Percentiles rank a stretch among this genome's conserved stretches.
phyloP scores from a whole-genome alignment of 495 filamentous ascomycete genomes.

The Aeminium ludgeri region DNA sequence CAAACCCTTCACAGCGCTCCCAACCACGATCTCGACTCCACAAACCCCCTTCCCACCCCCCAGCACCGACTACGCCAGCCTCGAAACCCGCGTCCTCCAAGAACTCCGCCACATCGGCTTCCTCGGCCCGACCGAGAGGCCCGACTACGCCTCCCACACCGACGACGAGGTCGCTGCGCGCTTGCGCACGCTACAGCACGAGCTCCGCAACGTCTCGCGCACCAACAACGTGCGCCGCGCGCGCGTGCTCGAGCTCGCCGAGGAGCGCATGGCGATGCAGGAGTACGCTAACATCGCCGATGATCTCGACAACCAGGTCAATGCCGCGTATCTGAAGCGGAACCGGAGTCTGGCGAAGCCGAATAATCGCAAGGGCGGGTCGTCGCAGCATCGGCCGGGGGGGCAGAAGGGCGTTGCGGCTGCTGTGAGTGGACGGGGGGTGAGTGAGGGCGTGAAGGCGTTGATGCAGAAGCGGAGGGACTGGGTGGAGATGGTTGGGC shows the following conservation, averaged over 20 bases:
- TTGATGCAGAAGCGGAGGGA: conserved; percentile 75
- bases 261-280: conserved; percentile 83
- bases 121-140: conserved; percentile 40
- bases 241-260: conserved; percentile 64
- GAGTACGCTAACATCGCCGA: conserved; percentile 95
- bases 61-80: conserved; percentile 56
- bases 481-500: conserved; percentile 77
- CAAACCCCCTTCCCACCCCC: conserved; percentile 27
- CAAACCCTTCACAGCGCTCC: conserved; percentile 45
- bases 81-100: conserved; percentile 78
- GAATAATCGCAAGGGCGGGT: conserved; percentile 55
- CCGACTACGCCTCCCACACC: conserved; percentile 71
- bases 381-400: conserved; percentile 4
- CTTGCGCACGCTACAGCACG: conserved; percentile 63
- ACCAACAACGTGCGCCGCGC: conserved; percentile 81
- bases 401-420: conserved; percentile 32
- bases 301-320: conserved; percentile 88
- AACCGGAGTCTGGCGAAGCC: conserved; percentile 92
- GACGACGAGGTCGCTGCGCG: conserved; percentile 92
- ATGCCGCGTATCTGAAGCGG: conserved; percentile 87
- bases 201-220: conserved; percentile 63
- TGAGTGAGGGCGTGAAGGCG: conserved; percentile 75
- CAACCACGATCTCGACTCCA: conserved; percentile 35
- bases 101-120: conserved; percentile 93
- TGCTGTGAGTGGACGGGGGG: conserved; percentile 55